phyloP scores from a whole-genome alignment of 768 basidiomycete genomes.

The Dendrothele bispora region DNA sequence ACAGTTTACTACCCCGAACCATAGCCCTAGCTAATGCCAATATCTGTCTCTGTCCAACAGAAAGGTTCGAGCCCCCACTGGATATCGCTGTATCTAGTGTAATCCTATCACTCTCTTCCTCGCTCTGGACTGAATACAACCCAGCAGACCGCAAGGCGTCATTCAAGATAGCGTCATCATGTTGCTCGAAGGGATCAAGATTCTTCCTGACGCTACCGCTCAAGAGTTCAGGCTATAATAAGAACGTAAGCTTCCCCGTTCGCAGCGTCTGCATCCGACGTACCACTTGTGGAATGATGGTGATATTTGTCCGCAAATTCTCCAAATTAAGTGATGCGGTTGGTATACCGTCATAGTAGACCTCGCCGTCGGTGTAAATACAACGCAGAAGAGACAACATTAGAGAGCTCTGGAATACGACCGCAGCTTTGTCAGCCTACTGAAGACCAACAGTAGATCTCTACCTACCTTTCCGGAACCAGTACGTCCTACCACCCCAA shows the following conservation, averaged over 20 bases:
- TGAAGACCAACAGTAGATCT: not conserved
- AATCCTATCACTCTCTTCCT: conserved; percentile 33
- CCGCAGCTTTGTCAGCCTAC: not conserved
- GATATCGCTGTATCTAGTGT: conserved; percentile 54
- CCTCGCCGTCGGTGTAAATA: conserved; percentile 48
- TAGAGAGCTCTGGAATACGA: conserved; percentile 35
- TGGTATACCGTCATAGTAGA: conserved; percentile 43
- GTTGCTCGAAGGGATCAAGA: conserved; percentile 71
- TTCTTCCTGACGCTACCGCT: conserved; percentile 66
- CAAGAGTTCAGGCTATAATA: conserved; percentile 34
- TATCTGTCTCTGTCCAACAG: conserved; percentile 67
- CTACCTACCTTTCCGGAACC: conserved; percentile 53
- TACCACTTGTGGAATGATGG: conserved; percentile 41
- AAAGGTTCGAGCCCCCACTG: conserved; percentile 73
- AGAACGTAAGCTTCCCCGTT: not conserved
- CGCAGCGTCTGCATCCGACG: conserved; percentile 1
- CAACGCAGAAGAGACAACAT: conserved; percentile 50
- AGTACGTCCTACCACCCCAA: conserved; percentile 59
- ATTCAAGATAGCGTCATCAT: conserved; percentile 65
- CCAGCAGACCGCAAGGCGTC: conserved; percentile 56
- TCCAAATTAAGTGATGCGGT: conserved; percentile 44
- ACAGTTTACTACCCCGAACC: conserved; percentile 25
- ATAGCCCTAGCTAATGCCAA: conserved; percentile 75
- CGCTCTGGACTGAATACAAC: conserved; percentile 43
- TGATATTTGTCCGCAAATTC: conserved; percentile 43